These are phyloP conservation scores for Incumbomyces delicatus DNA, from an alignment of 2,329 filamentous ascomycete species.

Conservation along the genomic window DNA sequence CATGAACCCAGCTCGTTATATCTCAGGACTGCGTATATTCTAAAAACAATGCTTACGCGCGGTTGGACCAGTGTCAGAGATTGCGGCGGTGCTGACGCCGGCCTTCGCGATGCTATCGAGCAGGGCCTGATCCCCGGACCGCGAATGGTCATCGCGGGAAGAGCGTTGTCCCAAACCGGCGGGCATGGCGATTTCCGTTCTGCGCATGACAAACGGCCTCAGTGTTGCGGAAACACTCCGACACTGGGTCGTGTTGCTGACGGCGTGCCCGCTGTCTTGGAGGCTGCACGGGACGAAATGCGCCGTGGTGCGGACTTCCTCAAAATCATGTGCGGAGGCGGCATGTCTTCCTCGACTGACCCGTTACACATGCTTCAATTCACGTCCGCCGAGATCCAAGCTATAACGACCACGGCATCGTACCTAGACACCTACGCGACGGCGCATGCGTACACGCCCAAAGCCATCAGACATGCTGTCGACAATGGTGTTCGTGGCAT, in stretches of 20 bases:
- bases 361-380: slow-evolving; percentile 47
- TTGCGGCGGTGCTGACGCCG: slow-evolving; percentile 46
- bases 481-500: slow-evolving; percentile 47
- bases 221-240: slow-evolving; percentile 38
- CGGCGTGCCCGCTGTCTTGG: slow-evolving; percentile 46
- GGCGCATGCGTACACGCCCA: slow-evolving; percentile 48
- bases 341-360: slow-evolving; percentile 47
- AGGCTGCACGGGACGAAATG: slow-evolving; percentile 45
- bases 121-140: slow-evolving; percentile 49
- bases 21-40: slow-evolving; percentile 40
- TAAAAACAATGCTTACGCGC: slow-evolving; percentile 42
- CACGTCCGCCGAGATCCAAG: slow-evolving; percentile 45
- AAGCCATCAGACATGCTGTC: slow-evolving; percentile 46
- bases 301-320: slow-evolving; percentile 50
- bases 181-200: slow-evolving; percentile 47
- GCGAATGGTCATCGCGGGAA: slow-evolving; percentile 45
- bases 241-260: slow-evolving; percentile 41
- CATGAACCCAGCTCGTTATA: slow-evolving; percentile 26
- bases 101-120: slow-evolving; percentile 47
- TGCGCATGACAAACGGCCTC: slow-evolving; percentile 35
- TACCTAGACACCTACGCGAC: slow-evolving; percentile 46
- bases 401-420: slow-evolving; percentile 42
- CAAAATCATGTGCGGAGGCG: slow-evolving; percentile 52
- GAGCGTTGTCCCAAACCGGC: slow-evolving; percentile 48
- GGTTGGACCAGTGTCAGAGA: slow-evolving; percentile 53